Evolutionary conservation across 352 stramenopile species (phyloP).

Genomic region (Pythium vanterpoolii): DNA sequence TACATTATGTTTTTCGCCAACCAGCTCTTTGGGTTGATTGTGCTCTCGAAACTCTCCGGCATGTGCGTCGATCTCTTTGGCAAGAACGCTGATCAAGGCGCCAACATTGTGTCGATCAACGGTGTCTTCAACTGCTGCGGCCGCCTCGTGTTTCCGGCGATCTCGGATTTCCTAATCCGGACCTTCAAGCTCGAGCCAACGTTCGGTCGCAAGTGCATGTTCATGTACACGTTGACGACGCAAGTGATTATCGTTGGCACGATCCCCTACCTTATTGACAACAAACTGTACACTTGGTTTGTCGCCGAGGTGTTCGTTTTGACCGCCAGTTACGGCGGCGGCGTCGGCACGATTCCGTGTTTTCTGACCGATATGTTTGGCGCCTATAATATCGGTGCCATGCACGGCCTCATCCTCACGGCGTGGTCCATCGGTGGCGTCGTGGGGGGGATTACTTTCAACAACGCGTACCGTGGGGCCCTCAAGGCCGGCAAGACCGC

Average conservation of each 20-base stretch:
- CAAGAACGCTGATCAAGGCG: conserved; percentile 28
- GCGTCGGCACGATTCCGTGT: conserved; percentile 67
- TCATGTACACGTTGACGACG: conserved; percentile 49
- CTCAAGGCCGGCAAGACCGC: conserved; percentile 32
- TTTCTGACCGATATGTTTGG: conserved; percentile 84
- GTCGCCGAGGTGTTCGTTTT: conserved; percentile 58
- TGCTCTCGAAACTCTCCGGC: conserved; percentile 37
- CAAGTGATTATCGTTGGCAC: conserved; percentile 62
- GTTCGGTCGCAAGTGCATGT: conserved; percentile 49
- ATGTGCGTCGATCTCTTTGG: conserved; percentile 52
- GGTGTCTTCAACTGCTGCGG: conserved; percentile 52
- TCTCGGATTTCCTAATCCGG: conserved; percentile 39
- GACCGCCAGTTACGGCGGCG: conserved; percentile 65
- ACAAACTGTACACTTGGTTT: conserved; percentile 56
- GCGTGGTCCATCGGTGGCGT: conserved; percentile 77
- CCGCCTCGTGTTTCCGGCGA: conserved; percentile 37
- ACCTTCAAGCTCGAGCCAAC: conserved; percentile 44
- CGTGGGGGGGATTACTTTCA: conserved; percentile 69
- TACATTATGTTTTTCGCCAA: conserved; percentile 42
- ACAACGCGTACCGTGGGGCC: conserved; percentile 41
- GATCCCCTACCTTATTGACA: conserved; percentile 53
- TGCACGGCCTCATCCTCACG: conserved; percentile 74
- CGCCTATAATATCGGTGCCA: conserved; percentile 75
- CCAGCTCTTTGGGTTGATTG: conserved; percentile 37
- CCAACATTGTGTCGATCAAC: conserved; percentile 49